Conservation (phyloP, 2,329 filamentous ascomycete genomes). For the Colletotrichum agaves region DNA sequence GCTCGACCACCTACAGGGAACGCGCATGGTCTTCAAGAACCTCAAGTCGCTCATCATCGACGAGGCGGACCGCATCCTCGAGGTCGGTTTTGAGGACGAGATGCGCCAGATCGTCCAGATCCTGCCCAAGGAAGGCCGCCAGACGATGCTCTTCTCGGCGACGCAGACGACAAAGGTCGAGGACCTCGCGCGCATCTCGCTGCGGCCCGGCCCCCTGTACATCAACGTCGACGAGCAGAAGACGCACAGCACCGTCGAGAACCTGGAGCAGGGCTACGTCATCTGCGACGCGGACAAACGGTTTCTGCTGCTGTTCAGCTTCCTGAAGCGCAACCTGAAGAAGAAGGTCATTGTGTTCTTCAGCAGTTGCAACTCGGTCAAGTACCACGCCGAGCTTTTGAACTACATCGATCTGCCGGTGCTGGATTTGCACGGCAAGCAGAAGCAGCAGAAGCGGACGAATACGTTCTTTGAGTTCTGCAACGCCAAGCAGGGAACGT, state of each 20-base stretch:
- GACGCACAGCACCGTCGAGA: conserved; percentile 91
- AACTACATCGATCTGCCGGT: conserved; percentile 98
- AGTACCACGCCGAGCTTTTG: conserved; percentile 93
- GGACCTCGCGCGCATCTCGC: conserved; percentile 92
- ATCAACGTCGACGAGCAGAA: conserved; percentile 96
- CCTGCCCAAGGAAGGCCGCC: conserved; percentile 83
- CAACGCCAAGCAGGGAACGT: conserved; percentile 79
- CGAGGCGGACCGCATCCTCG: conserved; percentile 94
- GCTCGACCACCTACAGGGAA: conserved; percentile 94
- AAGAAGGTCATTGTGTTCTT: conserved; percentile 99
- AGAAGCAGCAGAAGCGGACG: conserved; percentile 99
- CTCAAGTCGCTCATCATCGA: conserved; percentile 93
- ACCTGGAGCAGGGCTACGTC: conserved; percentile 95
- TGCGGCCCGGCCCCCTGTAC: conserved; percentile 90
- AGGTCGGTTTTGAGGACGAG: conserved; percentile 98
- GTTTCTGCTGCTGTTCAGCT: conserved; percentile 93
- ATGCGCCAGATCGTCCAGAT: conserved; percentile 98
- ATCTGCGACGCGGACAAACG: conserved; percentile 93
- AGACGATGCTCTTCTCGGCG: conserved; percentile 98
- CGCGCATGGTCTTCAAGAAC: conserved; percentile 92
- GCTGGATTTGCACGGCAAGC: conserved; percentile 89
- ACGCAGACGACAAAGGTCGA: conserved; percentile 99
- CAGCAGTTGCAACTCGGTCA: conserved; percentile 90
- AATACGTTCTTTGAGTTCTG: conserved; percentile 98
- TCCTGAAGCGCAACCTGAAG: conserved; percentile 90